Conservation (phyloP, 202 grass and related monocot genomes). For the Bolboschoenoplectus hybrid region DNA sequence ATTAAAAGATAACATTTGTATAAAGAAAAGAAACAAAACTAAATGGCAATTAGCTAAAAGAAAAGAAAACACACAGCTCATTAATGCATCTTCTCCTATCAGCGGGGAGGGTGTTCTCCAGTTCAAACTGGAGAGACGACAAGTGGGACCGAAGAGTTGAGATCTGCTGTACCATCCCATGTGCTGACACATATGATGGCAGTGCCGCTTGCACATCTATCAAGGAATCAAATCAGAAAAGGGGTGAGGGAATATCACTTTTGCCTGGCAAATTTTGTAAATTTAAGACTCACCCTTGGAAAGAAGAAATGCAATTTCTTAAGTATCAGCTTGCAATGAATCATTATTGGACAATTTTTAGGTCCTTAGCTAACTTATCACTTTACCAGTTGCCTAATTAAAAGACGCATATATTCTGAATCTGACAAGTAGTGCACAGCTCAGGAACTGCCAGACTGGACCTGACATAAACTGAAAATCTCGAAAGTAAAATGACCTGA, state of each 20-base stretch:
- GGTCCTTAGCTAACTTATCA: not conserved
- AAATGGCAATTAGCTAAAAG: not conserved
- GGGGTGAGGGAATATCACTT: not conserved
- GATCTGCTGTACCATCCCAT: conserved; percentile 85
- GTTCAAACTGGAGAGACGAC: conserved; percentile 68
- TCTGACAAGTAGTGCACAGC: not conserved
- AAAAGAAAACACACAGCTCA: conserved; percentile 60
- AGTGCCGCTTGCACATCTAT: conserved; percentile 56
- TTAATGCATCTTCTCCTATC: conserved; percentile 77
- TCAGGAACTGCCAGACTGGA: not conserved
- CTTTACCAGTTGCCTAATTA: not conserved
- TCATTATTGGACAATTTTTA: conserved; percentile 12
- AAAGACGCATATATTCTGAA: not conserved
- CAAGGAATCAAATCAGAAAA: conserved; percentile 35
- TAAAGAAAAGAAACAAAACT: conserved; percentile 35
- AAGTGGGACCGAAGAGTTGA: conserved; percentile 64
- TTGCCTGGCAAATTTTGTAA: not conserved
- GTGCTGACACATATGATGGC: conserved; percentile 74
- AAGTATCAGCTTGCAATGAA: conserved; percentile 19
- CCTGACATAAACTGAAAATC: not conserved
- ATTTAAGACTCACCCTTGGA: not conserved
- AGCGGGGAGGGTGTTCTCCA: conserved; percentile 75
- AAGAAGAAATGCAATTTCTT: conserved; percentile 10
- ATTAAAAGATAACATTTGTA: conserved; percentile 4
- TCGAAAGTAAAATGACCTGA: not conserved